Percentiles rank a stretch among this genome's conserved stretches.
These are phyloP conservation scores for Eucalyptus pumila DNA, from an alignment of 345 rosid genomes.

Conservation along the genomic window DNA sequence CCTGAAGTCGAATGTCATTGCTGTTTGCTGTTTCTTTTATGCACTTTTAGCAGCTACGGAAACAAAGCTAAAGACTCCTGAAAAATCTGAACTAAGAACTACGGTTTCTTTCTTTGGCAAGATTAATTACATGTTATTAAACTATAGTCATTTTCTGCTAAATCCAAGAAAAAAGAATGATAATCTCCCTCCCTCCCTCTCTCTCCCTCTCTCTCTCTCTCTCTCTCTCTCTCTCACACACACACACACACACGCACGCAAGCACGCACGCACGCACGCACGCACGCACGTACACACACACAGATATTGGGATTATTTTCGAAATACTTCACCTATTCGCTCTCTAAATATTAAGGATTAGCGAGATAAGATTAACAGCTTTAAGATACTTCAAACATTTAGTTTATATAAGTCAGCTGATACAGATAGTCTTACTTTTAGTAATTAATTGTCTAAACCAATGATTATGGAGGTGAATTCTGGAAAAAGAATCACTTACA, in stretches of 20 bases:
- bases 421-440: background rate
- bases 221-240: background rate
- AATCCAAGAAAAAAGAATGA: background rate
- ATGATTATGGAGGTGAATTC: background rate
- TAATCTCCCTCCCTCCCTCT: background rate
- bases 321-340: background rate
- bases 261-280: accelerated
- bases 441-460: background rate
- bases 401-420: background rate
- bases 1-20: background rate
- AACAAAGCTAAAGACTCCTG: background rate
- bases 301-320: background rate
- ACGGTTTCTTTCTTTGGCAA: background rate
- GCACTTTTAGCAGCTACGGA: background rate
- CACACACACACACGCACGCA: background rate
- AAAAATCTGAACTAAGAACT: background rate
- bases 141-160: background rate
- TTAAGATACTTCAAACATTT: background rate
- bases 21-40: background rate
- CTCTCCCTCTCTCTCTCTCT: background rate
- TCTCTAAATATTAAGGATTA: background rate
- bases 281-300: accelerated
- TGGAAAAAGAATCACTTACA: background rate
- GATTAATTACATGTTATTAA: background rate
- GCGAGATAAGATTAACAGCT: background rate